Percentiles rank a stretch among this genome's conserved stretches.
phyloP scores from a whole-genome alignment of 208 protist genomes.

The Blechomonas ayalai region DNA sequence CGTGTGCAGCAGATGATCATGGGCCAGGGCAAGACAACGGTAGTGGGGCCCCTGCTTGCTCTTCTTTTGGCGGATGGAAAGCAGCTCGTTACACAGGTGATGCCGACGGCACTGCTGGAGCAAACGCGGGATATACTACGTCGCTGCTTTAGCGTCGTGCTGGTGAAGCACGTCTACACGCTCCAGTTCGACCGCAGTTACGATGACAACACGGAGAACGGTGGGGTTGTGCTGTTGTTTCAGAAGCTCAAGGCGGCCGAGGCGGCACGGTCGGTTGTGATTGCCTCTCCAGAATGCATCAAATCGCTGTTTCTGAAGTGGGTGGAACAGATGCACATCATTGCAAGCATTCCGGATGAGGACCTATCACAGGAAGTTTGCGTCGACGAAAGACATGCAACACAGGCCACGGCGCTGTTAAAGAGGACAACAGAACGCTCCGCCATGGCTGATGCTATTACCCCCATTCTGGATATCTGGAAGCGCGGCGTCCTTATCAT shows the following conservation, averaged over 20 bases:
- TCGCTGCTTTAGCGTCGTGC: conserved; percentile 85
- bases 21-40: conserved; percentile 94
- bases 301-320: conserved; percentile 93
- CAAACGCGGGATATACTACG: conserved; percentile 87
- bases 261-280: conserved; percentile 65
- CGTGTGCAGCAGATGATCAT: conserved; percentile 96
- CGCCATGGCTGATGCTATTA: conserved; percentile 60
- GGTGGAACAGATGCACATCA: conserved; percentile 86
- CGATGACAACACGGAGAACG: conserved; percentile 36
- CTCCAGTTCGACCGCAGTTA: conserved; percentile 69
- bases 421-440: conserved; percentile 33
- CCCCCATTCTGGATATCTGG: conserved; percentile 82
- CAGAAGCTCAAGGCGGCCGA: conserved; percentile 68
- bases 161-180: conserved; percentile 89
- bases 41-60: conserved; percentile 89
- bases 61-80: conserved; percentile 92
- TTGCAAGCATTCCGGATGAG: conserved; percentile 45
- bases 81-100: conserved; percentile 88
- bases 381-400: conserved; percentile 27
- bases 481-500: conserved; percentile 86
- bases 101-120: conserved; percentile 91
- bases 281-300: conserved; percentile 85
- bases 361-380: conserved; percentile 25
- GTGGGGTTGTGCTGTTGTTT: conserved; percentile 29
- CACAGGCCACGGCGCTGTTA: conserved; percentile 26